Evolutionary conservation across 2,329 filamentous ascomycete genomes (phyloP).

Genomic region (Fusarium verticillioides): DNA sequence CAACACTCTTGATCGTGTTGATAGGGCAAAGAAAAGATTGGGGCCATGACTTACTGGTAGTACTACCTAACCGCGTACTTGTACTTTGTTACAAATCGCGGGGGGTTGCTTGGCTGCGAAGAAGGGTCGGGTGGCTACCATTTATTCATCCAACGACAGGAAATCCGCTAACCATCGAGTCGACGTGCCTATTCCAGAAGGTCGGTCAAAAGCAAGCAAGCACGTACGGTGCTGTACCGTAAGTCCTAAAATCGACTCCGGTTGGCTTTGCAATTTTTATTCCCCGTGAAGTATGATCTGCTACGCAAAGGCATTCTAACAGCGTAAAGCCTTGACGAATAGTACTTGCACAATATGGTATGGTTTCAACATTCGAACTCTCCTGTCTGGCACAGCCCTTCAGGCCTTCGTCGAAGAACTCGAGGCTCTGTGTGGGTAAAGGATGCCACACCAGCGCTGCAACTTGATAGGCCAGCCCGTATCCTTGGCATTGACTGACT

Average conservation of each 20-base stretch:
- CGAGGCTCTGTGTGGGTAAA: not conserved
- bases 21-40: slow-evolving; percentile 3
- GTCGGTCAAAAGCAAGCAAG: slow-evolving; percentile 18
- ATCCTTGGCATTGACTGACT: not conserved
- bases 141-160: slow-evolving; percentile 6
- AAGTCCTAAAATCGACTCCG: not conserved
- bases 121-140: not conserved
- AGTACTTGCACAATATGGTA: not conserved
- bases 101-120: slow-evolving; percentile 29
- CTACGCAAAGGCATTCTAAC: not conserved
- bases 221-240: not conserved
- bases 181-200: slow-evolving; percentile 33
- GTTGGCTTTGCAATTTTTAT: not conserved
- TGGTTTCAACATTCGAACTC: not conserved
- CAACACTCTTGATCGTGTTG: not conserved
- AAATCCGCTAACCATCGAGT: slow-evolving; percentile 6
- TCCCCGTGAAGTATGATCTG: not conserved
- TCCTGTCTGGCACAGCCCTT: not conserved
- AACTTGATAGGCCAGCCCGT: slow-evolving; percentile 25
- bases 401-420: not conserved
- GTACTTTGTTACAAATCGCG: not conserved
- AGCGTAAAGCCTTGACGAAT: slow-evolving; percentile 7
- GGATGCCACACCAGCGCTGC: not conserved
- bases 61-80: not conserved
- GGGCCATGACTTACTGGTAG: not conserved